phyloP scores from a whole-genome alignment of 495 filamentous ascomycete species.

The Penicilliopsis zonata region DNA sequence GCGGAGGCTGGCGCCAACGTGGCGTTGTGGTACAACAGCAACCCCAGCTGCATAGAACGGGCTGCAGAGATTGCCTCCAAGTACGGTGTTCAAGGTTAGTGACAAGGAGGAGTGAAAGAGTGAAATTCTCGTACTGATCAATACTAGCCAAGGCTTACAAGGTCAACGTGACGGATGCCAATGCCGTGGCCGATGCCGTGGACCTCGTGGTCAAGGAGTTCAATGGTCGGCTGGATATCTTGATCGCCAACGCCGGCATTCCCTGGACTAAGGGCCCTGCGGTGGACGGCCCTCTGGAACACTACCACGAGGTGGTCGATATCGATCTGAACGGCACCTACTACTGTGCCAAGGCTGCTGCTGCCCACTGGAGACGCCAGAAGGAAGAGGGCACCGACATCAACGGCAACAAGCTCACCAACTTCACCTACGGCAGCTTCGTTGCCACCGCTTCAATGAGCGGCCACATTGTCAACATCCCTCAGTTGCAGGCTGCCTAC shows the following conservation, averaged over 20 bases:
- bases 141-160: conserved; percentile 65
- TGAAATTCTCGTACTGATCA: too few relatives aligned
- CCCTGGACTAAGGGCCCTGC: conserved; percentile 59
- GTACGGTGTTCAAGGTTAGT: conserved; percentile 69
- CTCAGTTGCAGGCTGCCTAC: conserved; percentile 76
- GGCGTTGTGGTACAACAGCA: conserved; percentile 77
- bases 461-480: conserved; percentile 79
- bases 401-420: conserved; percentile 53
- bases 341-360: conserved; percentile 71
- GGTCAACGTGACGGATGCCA: conserved; percentile 49
- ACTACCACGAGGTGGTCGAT: conserved; percentile 55
- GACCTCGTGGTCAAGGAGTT: conserved; percentile 54
- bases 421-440: conserved; percentile 60
- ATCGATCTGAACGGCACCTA: conserved; percentile 76
- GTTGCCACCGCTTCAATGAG: conserved; percentile 72
- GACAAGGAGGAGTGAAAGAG: too few relatives aligned
- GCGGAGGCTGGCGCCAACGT: conserved; percentile 84
- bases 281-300: conserved; percentile 50
- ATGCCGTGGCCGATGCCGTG: conserved; percentile 44
- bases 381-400: conserved; percentile 53
- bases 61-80: conserved; percentile 60
- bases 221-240: conserved; percentile 63
- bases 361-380: conserved; percentile 52
- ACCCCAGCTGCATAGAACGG: conserved; percentile 55
- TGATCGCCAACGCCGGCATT: conserved; percentile 72